Percentiles rank a stretch among this genome's conserved stretches.
Evolutionary conservation across 768 basidiomycete genomes (phyloP).

Genomic region (Lactarius psammicola): DNA sequence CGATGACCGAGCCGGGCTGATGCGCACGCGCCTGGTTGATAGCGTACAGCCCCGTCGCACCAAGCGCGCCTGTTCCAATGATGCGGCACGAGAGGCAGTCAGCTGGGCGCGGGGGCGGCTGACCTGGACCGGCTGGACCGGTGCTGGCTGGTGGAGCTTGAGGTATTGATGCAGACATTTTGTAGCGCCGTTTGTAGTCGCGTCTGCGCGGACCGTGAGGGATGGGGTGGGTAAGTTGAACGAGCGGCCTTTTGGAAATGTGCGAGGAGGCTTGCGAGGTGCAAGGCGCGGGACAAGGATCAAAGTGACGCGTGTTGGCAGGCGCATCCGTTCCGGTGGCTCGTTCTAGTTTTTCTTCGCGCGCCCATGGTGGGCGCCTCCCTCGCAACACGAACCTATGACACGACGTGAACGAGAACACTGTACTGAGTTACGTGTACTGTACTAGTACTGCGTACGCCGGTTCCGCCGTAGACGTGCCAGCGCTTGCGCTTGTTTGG

Average conservation of each 20-base stretch:
- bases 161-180: not conserved
- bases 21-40: constrained; percentile 59
- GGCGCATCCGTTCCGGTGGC: too few relatives aligned
- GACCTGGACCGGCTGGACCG: not conserved
- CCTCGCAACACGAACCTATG: not conserved
- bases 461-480: too few relatives aligned
- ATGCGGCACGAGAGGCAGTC: constrained; percentile 73
- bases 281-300: not conserved
- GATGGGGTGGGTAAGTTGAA: not conserved
- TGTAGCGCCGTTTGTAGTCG: not conserved
- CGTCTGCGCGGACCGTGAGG: not conserved
- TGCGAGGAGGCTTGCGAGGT: not conserved
- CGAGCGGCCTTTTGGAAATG: not conserved
- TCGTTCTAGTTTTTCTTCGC: not conserved
- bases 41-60: constrained; percentile 64
- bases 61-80: constrained; percentile 63
- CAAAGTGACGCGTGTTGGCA: not conserved
- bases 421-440: too few relatives aligned
- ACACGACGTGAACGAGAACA: not conserved
- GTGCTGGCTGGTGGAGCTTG: not conserved
- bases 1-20: constrained; percentile 58
- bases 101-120: not conserved
- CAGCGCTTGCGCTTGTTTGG: too few relatives aligned
- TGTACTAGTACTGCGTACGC: too few relatives aligned
- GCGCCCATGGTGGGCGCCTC: not conserved